phyloP scores from a whole-genome alignment of 2,329 filamentous ascomycete genomes.

The Cladophialophora psammophila region DNA sequence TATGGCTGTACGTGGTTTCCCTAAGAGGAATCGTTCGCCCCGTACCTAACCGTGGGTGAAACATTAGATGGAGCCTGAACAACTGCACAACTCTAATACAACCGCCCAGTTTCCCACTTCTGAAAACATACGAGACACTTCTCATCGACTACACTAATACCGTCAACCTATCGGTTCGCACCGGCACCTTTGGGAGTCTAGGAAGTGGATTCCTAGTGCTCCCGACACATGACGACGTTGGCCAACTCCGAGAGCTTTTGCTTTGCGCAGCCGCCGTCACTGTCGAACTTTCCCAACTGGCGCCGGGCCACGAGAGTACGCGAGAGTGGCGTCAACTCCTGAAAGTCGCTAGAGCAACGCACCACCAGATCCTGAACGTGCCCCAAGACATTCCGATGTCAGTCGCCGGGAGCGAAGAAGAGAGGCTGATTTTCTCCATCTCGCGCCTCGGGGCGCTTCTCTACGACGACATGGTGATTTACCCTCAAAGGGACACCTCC shows the following conservation, averaged over 20 bases:
- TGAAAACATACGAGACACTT: neutral
- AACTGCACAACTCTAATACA: constrained; percentile 7
- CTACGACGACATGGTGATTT: constrained; percentile 17
- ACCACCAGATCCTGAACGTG: constrained; percentile 11
- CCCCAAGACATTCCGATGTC: neutral
- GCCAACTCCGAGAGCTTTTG: constrained; percentile 5
- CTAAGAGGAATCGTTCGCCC: neutral
- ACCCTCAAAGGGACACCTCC: constrained; percentile 9
- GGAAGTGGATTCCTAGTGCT: constrained; percentile 7
- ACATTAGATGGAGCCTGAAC: constrained; percentile 19
- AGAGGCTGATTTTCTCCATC: constrained; percentile 11
- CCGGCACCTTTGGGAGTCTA: neutral
- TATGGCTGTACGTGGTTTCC: constrained; percentile 13
- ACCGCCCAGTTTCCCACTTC: constrained; percentile 7
- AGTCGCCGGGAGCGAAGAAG: neutral
- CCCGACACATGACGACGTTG: neutral
- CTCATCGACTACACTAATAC: neutral
- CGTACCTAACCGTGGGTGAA: neutral
- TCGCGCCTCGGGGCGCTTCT: constrained; percentile 2
- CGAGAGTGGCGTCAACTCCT: constrained; percentile 7
- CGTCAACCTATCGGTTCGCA: neutral
- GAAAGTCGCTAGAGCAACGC: constrained; percentile 2
- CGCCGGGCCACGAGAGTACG: neutral
- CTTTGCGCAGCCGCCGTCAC: constrained; percentile 14
- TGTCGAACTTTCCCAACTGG: neutral